Evolutionary conservation across 352 stramenopile species (phyloP).

Genomic region (Achlya hypogyna): DNA sequence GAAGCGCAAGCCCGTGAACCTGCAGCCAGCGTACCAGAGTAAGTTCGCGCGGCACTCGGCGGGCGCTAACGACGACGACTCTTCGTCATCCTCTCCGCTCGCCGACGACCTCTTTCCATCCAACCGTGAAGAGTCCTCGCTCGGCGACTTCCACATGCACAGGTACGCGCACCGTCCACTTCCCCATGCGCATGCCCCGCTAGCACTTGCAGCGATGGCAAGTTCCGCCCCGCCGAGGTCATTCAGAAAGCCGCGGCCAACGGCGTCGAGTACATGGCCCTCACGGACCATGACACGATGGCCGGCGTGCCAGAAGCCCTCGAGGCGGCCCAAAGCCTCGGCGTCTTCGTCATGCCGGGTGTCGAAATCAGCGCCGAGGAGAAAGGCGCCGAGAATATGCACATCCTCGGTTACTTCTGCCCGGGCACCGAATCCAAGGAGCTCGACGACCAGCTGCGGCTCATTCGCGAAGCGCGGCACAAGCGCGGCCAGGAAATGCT

Average conservation of each 20-base stretch:
- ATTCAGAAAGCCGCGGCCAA: constrained; percentile 68
- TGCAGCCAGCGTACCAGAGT: constrained; percentile 77
- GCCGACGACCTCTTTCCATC: constrained; percentile 59
- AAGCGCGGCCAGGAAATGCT: constrained; percentile 79
- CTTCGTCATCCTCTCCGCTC: constrained; percentile 30
- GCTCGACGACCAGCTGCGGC: constrained; percentile 64
- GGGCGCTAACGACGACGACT: not conserved
- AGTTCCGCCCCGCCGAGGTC: constrained; percentile 60
- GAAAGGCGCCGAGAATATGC: constrained; percentile 71
- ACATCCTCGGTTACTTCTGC: constrained; percentile 82
- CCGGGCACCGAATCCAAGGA: constrained; percentile 62
- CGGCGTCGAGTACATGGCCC: constrained; percentile 70
- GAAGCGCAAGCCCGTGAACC: constrained; percentile 77
- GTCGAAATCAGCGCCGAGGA: constrained; percentile 84
- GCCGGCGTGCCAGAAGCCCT: constrained; percentile 68
- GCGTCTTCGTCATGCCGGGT: constrained; percentile 66
- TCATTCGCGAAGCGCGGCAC: constrained; percentile 68
- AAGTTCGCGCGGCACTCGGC: constrained; percentile 41
- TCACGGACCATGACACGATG: constrained; percentile 85
- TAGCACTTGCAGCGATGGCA: constrained; percentile 75
- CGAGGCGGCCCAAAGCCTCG: constrained; percentile 41
- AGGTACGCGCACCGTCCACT: constrained; percentile 31
- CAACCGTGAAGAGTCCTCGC: constrained; percentile 41
- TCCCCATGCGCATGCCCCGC: not conserved
- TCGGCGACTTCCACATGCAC: constrained; percentile 79